Evolutionary conservation across 345 rosid species (phyloP), one percentile per base, ranked within the genome.

Genomic region (Cardamine chenopodiifolia): DNA sequence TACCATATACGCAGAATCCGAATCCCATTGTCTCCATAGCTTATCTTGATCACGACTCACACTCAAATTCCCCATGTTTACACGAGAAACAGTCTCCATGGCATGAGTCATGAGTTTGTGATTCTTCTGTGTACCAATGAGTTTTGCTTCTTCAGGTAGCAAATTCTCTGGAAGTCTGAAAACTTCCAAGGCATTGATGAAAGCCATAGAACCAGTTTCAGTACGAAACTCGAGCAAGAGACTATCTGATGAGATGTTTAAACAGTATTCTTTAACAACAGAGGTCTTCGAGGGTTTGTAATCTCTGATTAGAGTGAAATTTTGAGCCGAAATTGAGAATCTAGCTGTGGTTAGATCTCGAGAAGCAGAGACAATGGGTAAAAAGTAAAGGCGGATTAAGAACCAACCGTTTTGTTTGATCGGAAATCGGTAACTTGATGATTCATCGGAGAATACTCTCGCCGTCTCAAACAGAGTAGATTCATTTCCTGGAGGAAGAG

Each of bases 41-140:
- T 82, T 57, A 68, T 94, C 98, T 14, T 83, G 75, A 42, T 57
- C 82, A 2, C 84, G 86, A 61, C 18, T 14, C 53, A 93, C 97
- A 1, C 69, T 68, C 5, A 66, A 0, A 40, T 90, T 88, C 17
- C 98, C 97, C 98, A 93, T 93, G 72, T 93, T 89, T n/a, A 93
- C 89, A 74, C 98, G 80, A 14, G 81, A 77, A 61, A 87, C 87
- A 0, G 91, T 89, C 89, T 91, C 97, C 62, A 91, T 71, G 1
- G 88, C 96, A 31, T 66, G 80, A 20, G 13, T 63, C 72, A 54
- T 34, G 40, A 93, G 74, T 77, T 50, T 64, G 55, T 84, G 68
- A 57, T 14, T 74, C 66, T 67, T 72, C 47, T 73, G 80, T 5
- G 69, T 57, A 59, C 74, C 80, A 6, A 85, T 37, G 9, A 71